Percentiles rank a stretch among this genome's conserved stretches.
Evolutionary conservation across 2,329 filamentous ascomycete species (phyloP).

Genomic region (Periconia sp.): DNA sequence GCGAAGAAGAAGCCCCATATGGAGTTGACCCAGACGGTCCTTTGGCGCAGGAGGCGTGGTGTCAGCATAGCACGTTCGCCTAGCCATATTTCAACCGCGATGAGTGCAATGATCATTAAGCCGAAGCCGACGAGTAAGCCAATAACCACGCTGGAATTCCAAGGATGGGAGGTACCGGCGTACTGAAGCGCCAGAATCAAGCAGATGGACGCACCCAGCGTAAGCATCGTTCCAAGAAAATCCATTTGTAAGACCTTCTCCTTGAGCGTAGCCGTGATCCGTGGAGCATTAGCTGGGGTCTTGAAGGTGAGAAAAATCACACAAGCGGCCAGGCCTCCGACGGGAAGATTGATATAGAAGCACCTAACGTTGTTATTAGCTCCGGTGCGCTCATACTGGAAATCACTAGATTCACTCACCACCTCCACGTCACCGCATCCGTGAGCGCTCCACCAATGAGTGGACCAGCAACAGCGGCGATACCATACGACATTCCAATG

Average conservation of each 20-base stretch:
- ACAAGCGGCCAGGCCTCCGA: slow-evolving; percentile 27
- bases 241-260: neutral
- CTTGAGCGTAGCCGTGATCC: neutral
- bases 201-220: neutral
- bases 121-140: slow-evolving; percentile 43
- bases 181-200: neutral
- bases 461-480: slow-evolving; percentile 32
- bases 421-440: slow-evolving; percentile 42
- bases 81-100: slow-evolving; percentile 37
- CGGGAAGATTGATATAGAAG: slow-evolving; percentile 47
- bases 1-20: slow-evolving; percentile 40
- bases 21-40: slow-evolving; percentile 36
- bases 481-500: slow-evolving; percentile 38
- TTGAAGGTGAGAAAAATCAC: neutral
- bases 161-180: slow-evolving; percentile 13
- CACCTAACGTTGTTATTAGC: slow-evolving; percentile 45
- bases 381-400: slow-evolving; percentile 50
- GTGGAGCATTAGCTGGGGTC: neutral
- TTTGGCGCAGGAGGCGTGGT: slow-evolving; percentile 44
- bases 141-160: slow-evolving; percentile 42
- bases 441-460: slow-evolving; percentile 46
- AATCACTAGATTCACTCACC: slow-evolving; percentile 36
- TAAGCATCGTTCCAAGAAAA: neutral
- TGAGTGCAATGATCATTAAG: slow-evolving; percentile 34
- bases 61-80: slow-evolving; percentile 45